Conservation (phyloP, 495 filamentous ascomycete species). For the Evansstolkia leycettana region DNA sequence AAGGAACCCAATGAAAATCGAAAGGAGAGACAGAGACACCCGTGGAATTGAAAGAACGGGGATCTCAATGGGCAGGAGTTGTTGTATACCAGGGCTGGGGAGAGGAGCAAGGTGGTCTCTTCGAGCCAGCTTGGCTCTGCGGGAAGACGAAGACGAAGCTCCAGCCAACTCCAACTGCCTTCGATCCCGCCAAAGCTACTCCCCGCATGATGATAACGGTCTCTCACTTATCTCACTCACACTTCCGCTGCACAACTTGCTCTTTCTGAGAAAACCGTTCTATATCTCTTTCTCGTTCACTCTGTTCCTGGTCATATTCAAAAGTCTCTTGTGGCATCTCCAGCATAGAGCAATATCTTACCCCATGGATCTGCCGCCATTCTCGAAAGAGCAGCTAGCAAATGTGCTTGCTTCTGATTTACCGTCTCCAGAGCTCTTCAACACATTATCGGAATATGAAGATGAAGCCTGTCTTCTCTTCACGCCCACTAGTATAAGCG, state of each 20-base stretch:
- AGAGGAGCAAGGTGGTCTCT: constrained; percentile 39
- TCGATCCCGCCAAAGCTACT: constrained; percentile 24
- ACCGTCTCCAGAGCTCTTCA: constrained; percentile 29
- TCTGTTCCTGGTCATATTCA: too few relatives aligned
- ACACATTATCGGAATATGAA: constrained; percentile 34
- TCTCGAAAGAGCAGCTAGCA: constrained; percentile 28
- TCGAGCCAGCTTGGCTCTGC: constrained; percentile 20
- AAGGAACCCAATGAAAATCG: constrained; percentile 19
- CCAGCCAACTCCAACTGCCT: too few relatives aligned
- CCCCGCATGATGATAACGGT: constrained; percentile 11
- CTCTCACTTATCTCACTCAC: constrained; percentile 1
- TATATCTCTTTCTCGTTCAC: too few relatives aligned
- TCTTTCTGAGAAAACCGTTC: too few relatives aligned
- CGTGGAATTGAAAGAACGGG: constrained; percentile 7
- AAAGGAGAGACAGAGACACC: constrained; percentile 23
- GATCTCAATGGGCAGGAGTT: neutral
- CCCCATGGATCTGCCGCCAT: constrained; percentile 22
- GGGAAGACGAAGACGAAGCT: constrained; percentile 16
- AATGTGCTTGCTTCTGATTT: constrained; percentile 19
- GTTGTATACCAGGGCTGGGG: constrained; percentile 12
- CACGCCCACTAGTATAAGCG: constrained; percentile 5
- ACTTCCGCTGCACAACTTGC: neutral
- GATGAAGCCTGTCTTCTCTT: constrained; percentile 23
- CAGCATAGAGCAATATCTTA: constrained; percentile 1
- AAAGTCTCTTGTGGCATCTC: neutral